Evolutionary conservation across 2,329 filamentous ascomycete genomes (phyloP).

Genomic region (Phialocephala sp.): DNA sequence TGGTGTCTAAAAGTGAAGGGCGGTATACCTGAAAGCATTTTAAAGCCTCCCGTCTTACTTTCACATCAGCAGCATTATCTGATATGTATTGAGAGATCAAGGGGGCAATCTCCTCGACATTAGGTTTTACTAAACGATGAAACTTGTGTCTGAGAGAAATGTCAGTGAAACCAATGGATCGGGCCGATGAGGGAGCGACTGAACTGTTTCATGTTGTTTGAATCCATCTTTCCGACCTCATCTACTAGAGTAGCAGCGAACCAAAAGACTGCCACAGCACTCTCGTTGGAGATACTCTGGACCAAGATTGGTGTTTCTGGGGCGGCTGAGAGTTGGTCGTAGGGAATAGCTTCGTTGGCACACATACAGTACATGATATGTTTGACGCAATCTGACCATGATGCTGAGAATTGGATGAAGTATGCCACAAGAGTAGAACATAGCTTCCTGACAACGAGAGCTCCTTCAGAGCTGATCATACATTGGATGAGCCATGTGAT

Average conservation of each 20-base stretch:
- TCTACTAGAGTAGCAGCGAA: slow-evolving; percentile 69
- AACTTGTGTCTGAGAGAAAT: slow-evolving; percentile 47
- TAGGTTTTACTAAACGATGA: slow-evolving; percentile 57
- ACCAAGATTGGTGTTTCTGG: slow-evolving; percentile 52
- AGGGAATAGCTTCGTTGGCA: slow-evolving; percentile 51
- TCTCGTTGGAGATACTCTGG: slow-evolving; percentile 52
- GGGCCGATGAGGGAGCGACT: slow-evolving; percentile 10
- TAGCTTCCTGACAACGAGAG: slow-evolving; percentile 73
- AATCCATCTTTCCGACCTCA: slow-evolving; percentile 71
- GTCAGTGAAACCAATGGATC: slow-evolving; percentile 22
- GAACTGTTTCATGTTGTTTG: slow-evolving; percentile 59
- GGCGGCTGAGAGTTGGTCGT: slow-evolving; percentile 53
- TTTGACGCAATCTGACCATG: slow-evolving; percentile 69
- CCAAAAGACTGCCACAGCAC: slow-evolving; percentile 65
- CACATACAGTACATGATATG: slow-evolving; percentile 67
- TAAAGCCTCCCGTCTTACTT: slow-evolving; percentile 60
- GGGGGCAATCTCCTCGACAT: slow-evolving; percentile 55
- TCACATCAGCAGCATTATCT: slow-evolving; percentile 48
- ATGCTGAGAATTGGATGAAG: slow-evolving; percentile 71
- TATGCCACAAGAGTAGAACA: slow-evolving; percentile 79
- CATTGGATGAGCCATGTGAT: slow-evolving; percentile 66
- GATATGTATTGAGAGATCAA: slow-evolving; percentile 51
- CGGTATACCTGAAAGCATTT: slow-evolving; percentile 63
- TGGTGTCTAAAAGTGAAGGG: background rate
- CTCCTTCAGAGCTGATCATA: slow-evolving; percentile 56